Percentiles rank a stretch among this genome's conserved stretches.
Conservation (phyloP, 768 basidiomycete genomes). For the Dacryopinax primogenitus region DNA sequence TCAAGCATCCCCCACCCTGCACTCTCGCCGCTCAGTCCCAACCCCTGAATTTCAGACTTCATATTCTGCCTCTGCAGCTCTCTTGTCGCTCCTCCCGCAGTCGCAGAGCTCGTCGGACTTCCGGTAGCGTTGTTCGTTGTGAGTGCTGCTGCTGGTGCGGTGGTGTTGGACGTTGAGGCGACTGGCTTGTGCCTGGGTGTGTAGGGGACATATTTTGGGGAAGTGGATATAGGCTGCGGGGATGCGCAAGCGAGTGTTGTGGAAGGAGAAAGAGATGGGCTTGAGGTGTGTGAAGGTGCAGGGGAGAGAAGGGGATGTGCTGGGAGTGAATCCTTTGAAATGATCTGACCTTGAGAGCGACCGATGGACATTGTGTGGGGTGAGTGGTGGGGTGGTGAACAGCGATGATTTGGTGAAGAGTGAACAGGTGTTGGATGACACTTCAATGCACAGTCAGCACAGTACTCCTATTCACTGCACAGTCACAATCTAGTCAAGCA, state of each 20-base stretch:
- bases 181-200: constrained; percentile 56
- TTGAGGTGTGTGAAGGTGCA: neutral
- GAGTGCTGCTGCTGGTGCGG: constrained; percentile 35
- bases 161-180: constrained; percentile 35
- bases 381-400: neutral
- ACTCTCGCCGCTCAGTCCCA: constrained; percentile 51
- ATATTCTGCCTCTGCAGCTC: constrained; percentile 61
- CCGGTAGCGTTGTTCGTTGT: constrained; percentile 21
- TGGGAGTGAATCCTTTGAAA: constrained; percentile 43
- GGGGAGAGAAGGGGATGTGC: constrained; percentile 57
- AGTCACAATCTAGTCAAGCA: neutral
- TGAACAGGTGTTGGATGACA: neutral
- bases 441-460: neutral
- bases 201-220: constrained; percentile 57
- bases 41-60: constrained; percentile 54
- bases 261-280: constrained; percentile 17
- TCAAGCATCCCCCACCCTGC: constrained; percentile 71
- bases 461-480: neutral
- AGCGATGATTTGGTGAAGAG: neutral
- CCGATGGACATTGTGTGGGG: constrained; percentile 1
- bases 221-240: constrained; percentile 17
- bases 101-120: constrained; percentile 31
- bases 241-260: constrained; percentile 20
- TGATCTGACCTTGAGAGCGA: constrained; percentile 27
- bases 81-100: constrained; percentile 47